A percentile compares a stretch with the other conserved stretches of the same genome.
These are phyloP conservation scores for Diaporthe velutina DNA, from an alignment of 2,329 filamentous ascomycete species.

Conservation along the genomic window DNA sequence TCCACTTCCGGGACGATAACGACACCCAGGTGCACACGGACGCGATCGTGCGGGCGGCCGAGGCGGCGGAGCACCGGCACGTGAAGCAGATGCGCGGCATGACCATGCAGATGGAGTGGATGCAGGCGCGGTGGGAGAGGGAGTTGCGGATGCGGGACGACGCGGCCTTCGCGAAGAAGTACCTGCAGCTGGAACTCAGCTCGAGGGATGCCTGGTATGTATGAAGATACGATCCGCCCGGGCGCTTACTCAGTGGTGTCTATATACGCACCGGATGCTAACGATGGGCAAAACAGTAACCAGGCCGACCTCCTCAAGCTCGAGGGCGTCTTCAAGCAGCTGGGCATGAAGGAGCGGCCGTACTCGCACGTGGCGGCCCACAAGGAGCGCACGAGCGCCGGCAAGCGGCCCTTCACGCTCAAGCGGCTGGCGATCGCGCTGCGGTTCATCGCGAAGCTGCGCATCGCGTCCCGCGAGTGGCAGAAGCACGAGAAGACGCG, in stretches of 20 bases:
- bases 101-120: slow-evolving; percentile 90
- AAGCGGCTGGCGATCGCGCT: slow-evolving; percentile 61
- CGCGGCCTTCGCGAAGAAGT: slow-evolving; percentile 88
- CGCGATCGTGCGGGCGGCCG: slow-evolving; percentile 68
- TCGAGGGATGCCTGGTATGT: slow-evolving; percentile 93
- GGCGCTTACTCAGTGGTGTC: slow-evolving; percentile 22
- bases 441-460: slow-evolving; percentile 66
- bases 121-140: slow-evolving; percentile 83
- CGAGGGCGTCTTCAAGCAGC: slow-evolving; percentile 80
- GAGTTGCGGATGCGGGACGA: slow-evolving; percentile 85
- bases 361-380: slow-evolving; percentile 32
- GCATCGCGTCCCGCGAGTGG: slow-evolving; percentile 63
- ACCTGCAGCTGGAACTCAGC: slow-evolving; percentile 82
- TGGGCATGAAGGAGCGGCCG: slow-evolving; percentile 53
- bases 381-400: slow-evolving; percentile 30
- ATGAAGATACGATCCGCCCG: background rate
- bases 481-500: slow-evolving; percentile 64
- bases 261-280: background rate
- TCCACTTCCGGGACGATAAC: slow-evolving; percentile 42
- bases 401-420: slow-evolving; percentile 55
- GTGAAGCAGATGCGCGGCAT: slow-evolving; percentile 84
- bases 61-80: slow-evolving; percentile 77
- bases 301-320: slow-evolving; percentile 90
- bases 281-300: slow-evolving; percentile 72
- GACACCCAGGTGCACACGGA: slow-evolving; percentile 67